Evolutionary conservation across 306 rosid species (phyloP).

Genomic region (Prunus mume): DNA sequence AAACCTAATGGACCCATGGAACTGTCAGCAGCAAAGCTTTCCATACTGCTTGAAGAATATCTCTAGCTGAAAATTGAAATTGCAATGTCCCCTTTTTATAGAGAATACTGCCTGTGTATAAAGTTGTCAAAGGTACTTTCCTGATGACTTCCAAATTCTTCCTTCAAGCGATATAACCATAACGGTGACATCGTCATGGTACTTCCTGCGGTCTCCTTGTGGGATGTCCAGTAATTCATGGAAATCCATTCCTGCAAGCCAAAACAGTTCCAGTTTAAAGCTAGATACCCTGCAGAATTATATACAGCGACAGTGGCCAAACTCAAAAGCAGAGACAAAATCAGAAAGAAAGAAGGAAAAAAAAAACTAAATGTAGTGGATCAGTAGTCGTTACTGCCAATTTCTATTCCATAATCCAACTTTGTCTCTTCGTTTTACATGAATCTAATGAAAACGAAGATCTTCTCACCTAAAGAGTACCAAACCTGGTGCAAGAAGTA

Average conservation of each 20-base stretch:
- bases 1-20: slow-evolving; percentile 46
- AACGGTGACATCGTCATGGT: slow-evolving; percentile 97
- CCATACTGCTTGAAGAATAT: slow-evolving; percentile 32
- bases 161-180: slow-evolving; percentile 99
- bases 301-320: neutral
- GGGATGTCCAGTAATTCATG: slow-evolving; percentile 97
- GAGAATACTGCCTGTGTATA: slow-evolving; percentile 27
- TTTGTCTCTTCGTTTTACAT: no score
- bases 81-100: slow-evolving; percentile 22
- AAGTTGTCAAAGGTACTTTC: slow-evolving; percentile 70
- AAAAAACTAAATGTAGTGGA: neutral
- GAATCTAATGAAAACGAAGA: no score
- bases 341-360: neutral
- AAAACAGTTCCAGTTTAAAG: slow-evolving; percentile 6
- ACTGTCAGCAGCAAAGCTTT: slow-evolving; percentile 45
- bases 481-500: neutral
- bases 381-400: neutral
- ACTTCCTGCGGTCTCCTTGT: slow-evolving; percentile 95
- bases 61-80: slow-evolving; percentile 27
- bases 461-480: no score
- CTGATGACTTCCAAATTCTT: slow-evolving; percentile 99
- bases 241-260: slow-evolving; percentile 83
- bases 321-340: neutral
- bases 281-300: neutral
- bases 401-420: neutral